Percentiles rank a stretch among this genome's conserved stretches.
Conservation (phyloP, 1,284 basidiomycete species). For the Leccinum fuscescens region DNA sequence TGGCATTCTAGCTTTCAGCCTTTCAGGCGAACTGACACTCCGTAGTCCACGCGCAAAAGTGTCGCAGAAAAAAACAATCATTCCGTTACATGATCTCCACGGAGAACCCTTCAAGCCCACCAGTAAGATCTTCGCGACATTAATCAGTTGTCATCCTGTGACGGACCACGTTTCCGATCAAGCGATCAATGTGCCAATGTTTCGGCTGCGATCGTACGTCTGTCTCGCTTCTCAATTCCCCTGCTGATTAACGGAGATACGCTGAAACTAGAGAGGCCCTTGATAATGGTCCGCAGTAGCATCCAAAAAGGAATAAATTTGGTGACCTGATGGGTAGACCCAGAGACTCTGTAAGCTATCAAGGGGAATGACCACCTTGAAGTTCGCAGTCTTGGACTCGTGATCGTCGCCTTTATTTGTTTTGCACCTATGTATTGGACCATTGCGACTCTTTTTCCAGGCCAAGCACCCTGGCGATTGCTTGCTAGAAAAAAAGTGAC, state of each 20-base stretch:
- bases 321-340: neutral
- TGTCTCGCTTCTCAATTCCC: neutral
- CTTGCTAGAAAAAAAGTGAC: slow-evolving; percentile 2
- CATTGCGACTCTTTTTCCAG: neutral
- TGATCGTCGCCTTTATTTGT: neutral
- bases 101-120: neutral
- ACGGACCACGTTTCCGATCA: slow-evolving; percentile 1
- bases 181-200: neutral
- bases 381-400: neutral
- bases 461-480: neutral
- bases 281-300: neutral
- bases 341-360: neutral
- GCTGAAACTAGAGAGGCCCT: neutral
- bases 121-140: neutral
- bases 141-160: neutral
- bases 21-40: neutral
- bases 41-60: neutral
- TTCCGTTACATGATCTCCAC: neutral
- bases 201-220: neutral
- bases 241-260: neutral
- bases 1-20: neutral
- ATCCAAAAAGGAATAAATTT: neutral
- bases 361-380: neutral
- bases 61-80: neutral
- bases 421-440: neutral